Percentiles rank a stretch among this genome's conserved stretches.
These are phyloP conservation scores for Iodosphaeria phyllophila DNA, from an alignment of 2,329 filamentous ascomycete species.

Conservation along the genomic window DNA sequence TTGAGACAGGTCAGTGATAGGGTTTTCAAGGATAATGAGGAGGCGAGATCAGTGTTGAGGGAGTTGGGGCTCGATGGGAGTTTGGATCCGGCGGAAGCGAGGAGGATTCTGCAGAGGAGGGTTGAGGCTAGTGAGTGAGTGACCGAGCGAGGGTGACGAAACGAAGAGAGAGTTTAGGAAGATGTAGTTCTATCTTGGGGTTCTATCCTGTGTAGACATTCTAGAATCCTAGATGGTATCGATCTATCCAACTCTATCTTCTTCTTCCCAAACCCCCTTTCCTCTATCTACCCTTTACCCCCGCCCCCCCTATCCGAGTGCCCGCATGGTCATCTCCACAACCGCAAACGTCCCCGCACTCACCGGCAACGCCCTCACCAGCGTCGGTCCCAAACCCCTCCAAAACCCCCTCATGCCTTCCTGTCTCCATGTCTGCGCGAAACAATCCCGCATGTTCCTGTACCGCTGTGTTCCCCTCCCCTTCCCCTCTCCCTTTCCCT, in stretches of 20 bases:
- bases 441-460: constrained; percentile 73
- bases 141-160: not conserved
- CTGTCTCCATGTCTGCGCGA: constrained; percentile 57
- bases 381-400: constrained; percentile 80
- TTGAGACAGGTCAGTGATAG: constrained; percentile 33
- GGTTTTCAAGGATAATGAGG: constrained; percentile 36
- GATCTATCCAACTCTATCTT: not conserved
- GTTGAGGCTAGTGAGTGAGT: constrained; percentile 38
- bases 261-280: not conserved
- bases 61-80: constrained; percentile 39
- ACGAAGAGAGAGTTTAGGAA: not conserved
- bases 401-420: constrained; percentile 79
- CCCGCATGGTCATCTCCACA: constrained; percentile 46
- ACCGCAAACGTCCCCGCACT: constrained; percentile 95
- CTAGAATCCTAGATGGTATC: not conserved
- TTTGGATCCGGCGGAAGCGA: constrained; percentile 44
- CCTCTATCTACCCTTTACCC: not conserved
- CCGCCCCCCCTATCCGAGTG: constrained; percentile 24
- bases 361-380: constrained; percentile 91
- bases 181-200: constrained; percentile 1
- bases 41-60: constrained; percentile 40
- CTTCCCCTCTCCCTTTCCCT: no score
- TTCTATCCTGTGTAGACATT: no score
- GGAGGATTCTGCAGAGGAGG: constrained; percentile 45
- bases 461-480: no score